These are phyloP conservation scores for Epichloe hybrida DNA, from an alignment of 2,329 filamentous ascomycete genomes.

Conservation along the genomic window DNA sequence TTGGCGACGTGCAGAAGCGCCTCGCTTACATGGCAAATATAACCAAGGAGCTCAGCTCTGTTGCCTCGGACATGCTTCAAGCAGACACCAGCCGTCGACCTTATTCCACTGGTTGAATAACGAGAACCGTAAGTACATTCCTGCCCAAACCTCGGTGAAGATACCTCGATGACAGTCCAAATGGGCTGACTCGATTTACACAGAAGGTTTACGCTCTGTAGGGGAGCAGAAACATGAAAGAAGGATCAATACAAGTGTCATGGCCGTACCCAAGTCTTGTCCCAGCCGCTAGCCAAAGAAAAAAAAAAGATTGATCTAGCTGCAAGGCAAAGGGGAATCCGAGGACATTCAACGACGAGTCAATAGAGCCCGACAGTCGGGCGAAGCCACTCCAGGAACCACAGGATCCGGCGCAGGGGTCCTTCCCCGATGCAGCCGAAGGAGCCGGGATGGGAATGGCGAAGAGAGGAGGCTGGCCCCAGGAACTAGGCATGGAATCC, in stretches of 20 bases:
- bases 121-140: neutral
- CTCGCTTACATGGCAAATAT: conserved; percentile 40
- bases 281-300: neutral
- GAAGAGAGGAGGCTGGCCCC: neutral
- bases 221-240: neutral
- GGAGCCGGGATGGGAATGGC: neutral
- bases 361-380: neutral
- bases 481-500: neutral
- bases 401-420: neutral
- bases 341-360: neutral
- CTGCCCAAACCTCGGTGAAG: neutral
- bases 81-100: conserved; percentile 1
- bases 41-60: conserved; percentile 10
- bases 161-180: neutral
- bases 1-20: conserved; percentile 36
- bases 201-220: neutral
- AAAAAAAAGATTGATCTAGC: neutral
- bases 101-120: conserved; percentile 4
- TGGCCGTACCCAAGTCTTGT: neutral
- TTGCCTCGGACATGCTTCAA: neutral
- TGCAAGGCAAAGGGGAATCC: neutral
- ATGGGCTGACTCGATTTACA: neutral
- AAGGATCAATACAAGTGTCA: neutral
- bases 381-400: neutral
- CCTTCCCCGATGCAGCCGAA: neutral